Evolutionary conservation across 2,329 filamentous ascomycete genomes (phyloP).

Genomic region (Hypoxylon sp.): DNA sequence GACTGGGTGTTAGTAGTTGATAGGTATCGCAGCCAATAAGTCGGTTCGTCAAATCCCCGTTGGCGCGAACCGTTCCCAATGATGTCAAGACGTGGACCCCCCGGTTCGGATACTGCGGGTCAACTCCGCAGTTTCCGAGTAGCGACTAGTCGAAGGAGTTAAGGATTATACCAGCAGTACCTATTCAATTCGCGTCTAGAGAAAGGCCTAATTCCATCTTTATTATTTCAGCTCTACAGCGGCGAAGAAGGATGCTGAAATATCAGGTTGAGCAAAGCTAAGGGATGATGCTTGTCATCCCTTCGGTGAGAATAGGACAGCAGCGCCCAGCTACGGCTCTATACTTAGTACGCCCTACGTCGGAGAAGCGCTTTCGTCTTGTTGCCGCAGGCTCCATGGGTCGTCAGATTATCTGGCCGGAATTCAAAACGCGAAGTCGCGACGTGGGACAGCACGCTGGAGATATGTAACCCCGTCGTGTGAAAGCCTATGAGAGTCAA

Average conservation of each 20-base stretch:
- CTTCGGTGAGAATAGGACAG: slow-evolving; percentile 6
- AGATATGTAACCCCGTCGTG: slow-evolving; percentile 11
- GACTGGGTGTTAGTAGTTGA: neutral
- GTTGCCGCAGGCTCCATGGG: neutral
- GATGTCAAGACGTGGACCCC: slow-evolving; percentile 19
- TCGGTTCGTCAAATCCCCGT: slow-evolving; percentile 4
- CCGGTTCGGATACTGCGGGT: slow-evolving; percentile 21
- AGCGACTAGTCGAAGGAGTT: slow-evolving; percentile 4
- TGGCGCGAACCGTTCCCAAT: slow-evolving; percentile 17
- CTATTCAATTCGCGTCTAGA: neutral
- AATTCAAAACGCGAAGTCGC: slow-evolving; percentile 16
- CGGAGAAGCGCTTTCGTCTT: slow-evolving; percentile 8
- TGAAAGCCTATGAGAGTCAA: neutral
- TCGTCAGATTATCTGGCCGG: slow-evolving; percentile 2
- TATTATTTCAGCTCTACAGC: neutral
- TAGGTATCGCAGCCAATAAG: neutral
- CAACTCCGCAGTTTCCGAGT: neutral
- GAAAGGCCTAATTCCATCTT: neutral
- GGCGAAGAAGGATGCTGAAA: neutral
- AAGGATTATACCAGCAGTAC: slow-evolving; percentile 1
- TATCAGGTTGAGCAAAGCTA: neutral
- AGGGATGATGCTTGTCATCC: neutral
- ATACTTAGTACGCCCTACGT: slow-evolving; percentile 1
- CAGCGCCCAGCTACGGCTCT: neutral
- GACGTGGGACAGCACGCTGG: slow-evolving; percentile 14